Evolutionary conservation across 1,139 yeast species (phyloP).

Genomic region (Sugiyamaella castrensis): DNA sequence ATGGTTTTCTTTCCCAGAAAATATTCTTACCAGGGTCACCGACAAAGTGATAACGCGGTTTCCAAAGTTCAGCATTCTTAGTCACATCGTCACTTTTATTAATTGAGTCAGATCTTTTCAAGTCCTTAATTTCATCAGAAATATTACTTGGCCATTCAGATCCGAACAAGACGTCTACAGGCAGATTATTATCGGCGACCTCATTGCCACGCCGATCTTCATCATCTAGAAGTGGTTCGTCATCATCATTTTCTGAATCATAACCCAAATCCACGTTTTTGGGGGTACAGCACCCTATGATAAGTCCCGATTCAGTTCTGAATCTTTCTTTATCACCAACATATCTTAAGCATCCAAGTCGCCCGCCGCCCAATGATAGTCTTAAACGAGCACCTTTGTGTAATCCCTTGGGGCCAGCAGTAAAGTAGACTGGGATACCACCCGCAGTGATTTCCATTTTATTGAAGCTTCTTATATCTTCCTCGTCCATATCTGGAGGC

Average conservation of each 20-base stretch:
- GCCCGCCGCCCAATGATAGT: no score
- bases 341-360: no score
- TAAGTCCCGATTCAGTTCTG: constrained; percentile 2
- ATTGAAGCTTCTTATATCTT: constrained; percentile 3
- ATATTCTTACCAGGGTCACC: constrained; percentile 10
- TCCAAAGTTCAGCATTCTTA: constrained; percentile 11
- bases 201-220: neutral
- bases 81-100: constrained; percentile 4
- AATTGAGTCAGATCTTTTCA: constrained; percentile 5
- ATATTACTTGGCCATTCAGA: constrained; percentile 23
- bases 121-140: constrained; percentile 15
- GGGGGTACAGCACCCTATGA: neutral
- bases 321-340: neutral
- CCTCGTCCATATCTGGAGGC: constrained; percentile 4
- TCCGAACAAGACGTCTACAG: constrained; percentile 23
- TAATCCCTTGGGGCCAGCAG: constrained; percentile 4
- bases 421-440: constrained; percentile 20
- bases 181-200: neutral
- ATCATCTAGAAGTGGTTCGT: no score
- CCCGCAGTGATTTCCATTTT: constrained; percentile 11
- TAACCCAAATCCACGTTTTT: neutral
- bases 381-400: neutral
- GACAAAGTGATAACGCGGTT: constrained; percentile 28
- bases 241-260: constrained; percentile 1
- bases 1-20: constrained; percentile 32